Evolutionary conservation across 1,284 basidiomycete species (phyloP), one percentile per base, ranked within the genome.

Genomic region (Tilletia caries): DNA sequence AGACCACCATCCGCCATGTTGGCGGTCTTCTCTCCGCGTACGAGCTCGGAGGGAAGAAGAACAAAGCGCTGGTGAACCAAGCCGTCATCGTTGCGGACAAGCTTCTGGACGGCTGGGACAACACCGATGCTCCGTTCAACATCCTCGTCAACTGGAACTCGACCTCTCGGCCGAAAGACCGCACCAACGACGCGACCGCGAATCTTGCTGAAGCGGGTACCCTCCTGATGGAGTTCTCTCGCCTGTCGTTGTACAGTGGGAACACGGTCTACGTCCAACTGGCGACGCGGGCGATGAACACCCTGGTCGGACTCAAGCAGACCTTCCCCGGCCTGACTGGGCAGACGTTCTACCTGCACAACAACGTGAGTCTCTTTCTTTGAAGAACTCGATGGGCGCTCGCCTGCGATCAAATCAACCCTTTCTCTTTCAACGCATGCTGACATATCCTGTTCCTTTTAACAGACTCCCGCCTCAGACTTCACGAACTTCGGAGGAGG

Each of bases 401-500:
- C n/a, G n/a, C n/a, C n/a, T n/a, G n/a, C n/a, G n/a, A n/a, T n/a
- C n/a, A n/a, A n/a, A n/a, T n/a, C n/a, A n/a, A n/a, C n/a, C n/a
- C n/a, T n/a, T n/a, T n/a, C n/a, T n/a, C n/a, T n/a, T n/a, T n/a
- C n/a, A n/a, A n/a, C n/a, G n/a, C n/a, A n/a, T n/a, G n/a, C n/a
- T n/a, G n/a, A n/a, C n/a, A n/a, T n/a, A n/a, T n/a, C n/a, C n/a
- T n/a, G n/a, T n/a, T n/a, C n/a, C n/a, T n/a, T n/a, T n/a, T n/a
- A n/a, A n/a, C n/a, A 41, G 37, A 74, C 70, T 33, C 64, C 75
- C 0, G 41, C 33, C 25, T 69, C 73, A 32, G 73, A 75, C 64
- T 80, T 76, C 46, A 74, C 79, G 18, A 78, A 78, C 2, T 80
- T 75, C 74, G 78, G 77, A n/a, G 79, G 79, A 5, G 79, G 79